Conservation (phyloP, 2,329 filamentous ascomycete genomes). For the Didymella exigua region DNA sequence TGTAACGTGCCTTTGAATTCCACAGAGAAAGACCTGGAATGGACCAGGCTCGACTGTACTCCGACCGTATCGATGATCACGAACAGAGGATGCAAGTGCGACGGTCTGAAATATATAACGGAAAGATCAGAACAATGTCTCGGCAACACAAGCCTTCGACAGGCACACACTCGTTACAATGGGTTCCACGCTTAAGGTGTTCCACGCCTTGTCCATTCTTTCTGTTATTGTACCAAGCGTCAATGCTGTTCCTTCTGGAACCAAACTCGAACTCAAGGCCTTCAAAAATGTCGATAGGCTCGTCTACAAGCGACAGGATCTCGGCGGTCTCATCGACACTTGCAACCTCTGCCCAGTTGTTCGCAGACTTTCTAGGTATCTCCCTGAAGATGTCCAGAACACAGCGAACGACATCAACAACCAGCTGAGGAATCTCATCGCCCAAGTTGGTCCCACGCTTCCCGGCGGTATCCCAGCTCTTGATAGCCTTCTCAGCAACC, state of each 20-base stretch:
- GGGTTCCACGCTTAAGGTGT: conserved; percentile 17
- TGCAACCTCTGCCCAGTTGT: conserved; percentile 21
- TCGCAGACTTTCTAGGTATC: conserved; percentile 8
- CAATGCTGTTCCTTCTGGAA: conserved; percentile 9
- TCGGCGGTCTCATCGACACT: conserved; percentile 10
- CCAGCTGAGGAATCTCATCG: conserved; percentile 12
- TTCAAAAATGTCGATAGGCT: conserved; percentile 12
- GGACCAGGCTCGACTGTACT: background rate
- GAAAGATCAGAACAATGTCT: conserved; percentile 13
- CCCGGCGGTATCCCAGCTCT: conserved; percentile 18
- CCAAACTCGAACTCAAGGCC: conserved; percentile 12
- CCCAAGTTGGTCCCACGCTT: conserved; percentile 10
- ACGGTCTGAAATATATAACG: conserved; percentile 7
- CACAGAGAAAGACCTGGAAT: conserved; percentile 5
- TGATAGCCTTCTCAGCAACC: conserved; percentile 5
- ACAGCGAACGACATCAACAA: conserved; percentile 19
- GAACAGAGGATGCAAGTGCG: background rate
- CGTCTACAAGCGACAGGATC: conserved; percentile 16
- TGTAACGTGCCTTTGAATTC: conserved; percentile 7
- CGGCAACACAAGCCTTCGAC: conserved; percentile 15
- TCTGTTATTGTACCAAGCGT: conserved; percentile 8
- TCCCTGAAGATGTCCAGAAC: conserved; percentile 16
- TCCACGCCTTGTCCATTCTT: conserved; percentile 18
- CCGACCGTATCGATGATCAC: conserved; percentile 1
- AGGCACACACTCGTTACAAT: conserved; percentile 15